These are phyloP conservation scores for Auricularia cornea DNA, from an alignment of 768 basidiomycete genomes.

Conservation along the genomic window DNA sequence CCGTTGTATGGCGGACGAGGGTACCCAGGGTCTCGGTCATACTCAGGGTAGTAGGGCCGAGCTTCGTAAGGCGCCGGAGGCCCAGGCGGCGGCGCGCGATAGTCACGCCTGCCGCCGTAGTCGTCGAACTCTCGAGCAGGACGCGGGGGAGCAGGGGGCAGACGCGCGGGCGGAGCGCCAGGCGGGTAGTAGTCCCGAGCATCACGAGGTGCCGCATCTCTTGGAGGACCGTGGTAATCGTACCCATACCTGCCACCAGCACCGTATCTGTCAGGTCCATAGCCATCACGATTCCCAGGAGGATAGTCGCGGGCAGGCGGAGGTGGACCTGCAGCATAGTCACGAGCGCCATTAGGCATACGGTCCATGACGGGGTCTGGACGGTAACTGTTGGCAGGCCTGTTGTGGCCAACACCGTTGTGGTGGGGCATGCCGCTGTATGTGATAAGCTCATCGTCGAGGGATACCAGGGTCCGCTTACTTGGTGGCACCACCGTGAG, in stretches of 20 bases:
- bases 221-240: conserved; percentile 38
- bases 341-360: conserved; percentile 44
- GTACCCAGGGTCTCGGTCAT: conserved; percentile 36
- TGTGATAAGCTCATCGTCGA: neutral
- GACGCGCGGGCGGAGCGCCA: conserved; percentile 28
- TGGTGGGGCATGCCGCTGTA: neutral
- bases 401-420: neutral
- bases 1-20: conserved; percentile 44
- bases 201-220: conserved; percentile 35
- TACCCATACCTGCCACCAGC: conserved; percentile 45
- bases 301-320: conserved; percentile 34
- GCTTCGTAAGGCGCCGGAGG: conserved; percentile 47
- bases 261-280: conserved; percentile 35
- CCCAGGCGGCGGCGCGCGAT: conserved; percentile 42
- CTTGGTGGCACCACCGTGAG: conserved; percentile 26
- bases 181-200: conserved; percentile 33
- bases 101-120: conserved; percentile 39
- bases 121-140: conserved; percentile 64
- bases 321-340: conserved; percentile 34
- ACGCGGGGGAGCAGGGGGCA: conserved; percentile 37
- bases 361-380: conserved; percentile 28
- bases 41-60: conserved; percentile 40
- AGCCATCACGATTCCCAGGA: conserved; percentile 45
- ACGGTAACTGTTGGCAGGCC: neutral
- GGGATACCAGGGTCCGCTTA: neutral